A percentile compares a stretch with the other conserved stretches of the same genome.
These are phyloP conservation scores for Wickerhamiella bombiphila DNA, from an alignment of 805 yeast genomes.

Conservation along the genomic window DNA sequence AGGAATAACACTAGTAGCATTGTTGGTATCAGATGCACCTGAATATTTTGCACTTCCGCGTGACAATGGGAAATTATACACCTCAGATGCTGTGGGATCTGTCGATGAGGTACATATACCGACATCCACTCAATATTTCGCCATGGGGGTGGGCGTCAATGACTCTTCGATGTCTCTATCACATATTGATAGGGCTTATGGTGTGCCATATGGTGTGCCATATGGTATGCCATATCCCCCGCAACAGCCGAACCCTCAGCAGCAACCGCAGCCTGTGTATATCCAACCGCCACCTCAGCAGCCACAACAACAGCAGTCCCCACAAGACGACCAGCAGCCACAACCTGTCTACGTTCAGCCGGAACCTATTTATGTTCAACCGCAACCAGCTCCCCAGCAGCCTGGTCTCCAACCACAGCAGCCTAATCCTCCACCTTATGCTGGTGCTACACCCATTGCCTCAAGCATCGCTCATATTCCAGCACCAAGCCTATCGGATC, in stretches of 20 bases:
- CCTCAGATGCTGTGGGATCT: too few relatives aligned
- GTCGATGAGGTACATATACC: too few relatives aligned
- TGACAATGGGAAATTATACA: not conserved
- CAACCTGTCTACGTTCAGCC: constrained; percentile 4
- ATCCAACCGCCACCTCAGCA: constrained; percentile 1
- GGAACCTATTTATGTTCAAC: constrained; percentile 2
- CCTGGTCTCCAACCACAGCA: constrained; percentile 2
- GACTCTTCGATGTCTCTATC: too few relatives aligned
- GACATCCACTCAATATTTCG: too few relatives aligned
- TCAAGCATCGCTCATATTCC: not conserved
- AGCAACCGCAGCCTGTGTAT: constrained; percentile 1
- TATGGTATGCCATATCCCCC: too few relatives aligned
- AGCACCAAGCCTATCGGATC: constrained; percentile 2
- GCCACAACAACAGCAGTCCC: constrained; percentile 3
- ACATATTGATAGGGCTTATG: too few relatives aligned
- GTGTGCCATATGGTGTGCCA: too few relatives aligned
- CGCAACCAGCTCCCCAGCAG: not conserved
- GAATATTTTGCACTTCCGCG: not conserved
- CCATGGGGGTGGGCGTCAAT: too few relatives aligned
- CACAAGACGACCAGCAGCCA: constrained; percentile 1
- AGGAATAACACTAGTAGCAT: not conserved
- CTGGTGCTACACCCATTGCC: not conserved
- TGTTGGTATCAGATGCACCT: not conserved
- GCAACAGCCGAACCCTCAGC: not conserved
- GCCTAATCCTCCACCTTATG: not conserved